These are phyloP conservation scores for Pulveroboletus sp. DNA, from an alignment of 768 basidiomycete genomes.

Conservation along the genomic window DNA sequence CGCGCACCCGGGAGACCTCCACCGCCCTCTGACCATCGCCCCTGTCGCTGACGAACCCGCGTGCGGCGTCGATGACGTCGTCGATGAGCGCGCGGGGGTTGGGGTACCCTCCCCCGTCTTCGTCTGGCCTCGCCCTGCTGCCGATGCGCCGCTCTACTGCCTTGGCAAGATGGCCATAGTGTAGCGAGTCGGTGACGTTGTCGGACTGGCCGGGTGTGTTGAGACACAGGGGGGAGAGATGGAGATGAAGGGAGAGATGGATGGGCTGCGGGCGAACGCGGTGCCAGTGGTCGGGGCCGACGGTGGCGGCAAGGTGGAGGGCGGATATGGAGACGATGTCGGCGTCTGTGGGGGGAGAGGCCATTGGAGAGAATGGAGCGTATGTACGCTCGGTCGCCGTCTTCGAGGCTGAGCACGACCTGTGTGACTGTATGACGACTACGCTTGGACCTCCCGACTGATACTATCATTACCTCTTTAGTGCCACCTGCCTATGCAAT, in stretches of 20 bases:
- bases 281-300: constrained; percentile 53
- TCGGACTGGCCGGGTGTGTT: constrained; percentile 43
- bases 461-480: too few relatives aligned
- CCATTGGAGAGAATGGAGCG: too few relatives aligned
- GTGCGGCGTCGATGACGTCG: constrained; percentile 35
- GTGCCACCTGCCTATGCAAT: too few relatives aligned
- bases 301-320: constrained; percentile 36
- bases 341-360: too few relatives aligned
- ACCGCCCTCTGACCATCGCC: constrained; percentile 1
- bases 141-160: constrained; percentile 31
- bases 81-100: constrained; percentile 31
- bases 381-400: too few relatives aligned
- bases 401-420: too few relatives aligned
- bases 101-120: constrained; percentile 20
- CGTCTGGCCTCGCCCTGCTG: neutral
- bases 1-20: constrained; percentile 4
- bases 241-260: constrained; percentile 41
- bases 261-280: constrained; percentile 46
- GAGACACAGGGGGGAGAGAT: constrained; percentile 41
- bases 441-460: too few relatives aligned
- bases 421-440: too few relatives aligned
- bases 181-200: constrained; percentile 51
- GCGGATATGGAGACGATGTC: constrained; percentile 45
- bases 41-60: constrained; percentile 33
- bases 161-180: constrained; percentile 63